These are phyloP conservation scores for Arthrobotrys pseudoclavata DNA, from an alignment of 2,329 filamentous ascomycete species.

Conservation along the genomic window DNA sequence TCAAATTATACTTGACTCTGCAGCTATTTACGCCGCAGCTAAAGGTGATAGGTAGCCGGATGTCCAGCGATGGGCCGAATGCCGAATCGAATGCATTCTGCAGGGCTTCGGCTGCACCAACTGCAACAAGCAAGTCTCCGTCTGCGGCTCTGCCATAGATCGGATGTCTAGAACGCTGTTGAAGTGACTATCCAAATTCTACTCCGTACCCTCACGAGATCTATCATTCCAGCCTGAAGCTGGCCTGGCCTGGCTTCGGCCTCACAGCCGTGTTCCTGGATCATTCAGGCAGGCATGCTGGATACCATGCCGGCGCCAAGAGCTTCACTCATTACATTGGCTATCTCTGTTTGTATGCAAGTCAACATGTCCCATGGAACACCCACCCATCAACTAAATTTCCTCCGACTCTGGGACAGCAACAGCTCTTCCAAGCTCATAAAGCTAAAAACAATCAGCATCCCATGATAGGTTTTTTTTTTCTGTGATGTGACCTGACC, in stretches of 20 bases:
- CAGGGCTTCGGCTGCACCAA: constrained; percentile 26
- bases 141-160: constrained; percentile 6
- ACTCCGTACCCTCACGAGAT: background rate
- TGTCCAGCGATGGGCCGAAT: constrained; percentile 15
- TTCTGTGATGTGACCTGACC: constrained; percentile 24
- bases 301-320: background rate
- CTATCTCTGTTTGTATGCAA: constrained; percentile 12
- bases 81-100: constrained; percentile 26
- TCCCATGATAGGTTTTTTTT: background rate
- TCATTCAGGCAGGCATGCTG: background rate
- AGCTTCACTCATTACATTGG: constrained; percentile 4
- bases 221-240: background rate
- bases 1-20: background rate
- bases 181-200: background rate
- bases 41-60: background rate
- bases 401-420: background rate
- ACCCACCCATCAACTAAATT: too few species aligned
- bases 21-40: background rate
- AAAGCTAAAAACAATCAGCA: background rate
- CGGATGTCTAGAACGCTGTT: background rate
- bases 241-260: background rate
- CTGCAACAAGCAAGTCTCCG: constrained; percentile 26
- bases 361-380: constrained; percentile 25
- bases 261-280: constrained; percentile 7
- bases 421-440: constrained; percentile 1